These are phyloP conservation scores for Leccinum boreale DNA, from an alignment of 768 basidiomycete species.

Conservation along the genomic window DNA sequence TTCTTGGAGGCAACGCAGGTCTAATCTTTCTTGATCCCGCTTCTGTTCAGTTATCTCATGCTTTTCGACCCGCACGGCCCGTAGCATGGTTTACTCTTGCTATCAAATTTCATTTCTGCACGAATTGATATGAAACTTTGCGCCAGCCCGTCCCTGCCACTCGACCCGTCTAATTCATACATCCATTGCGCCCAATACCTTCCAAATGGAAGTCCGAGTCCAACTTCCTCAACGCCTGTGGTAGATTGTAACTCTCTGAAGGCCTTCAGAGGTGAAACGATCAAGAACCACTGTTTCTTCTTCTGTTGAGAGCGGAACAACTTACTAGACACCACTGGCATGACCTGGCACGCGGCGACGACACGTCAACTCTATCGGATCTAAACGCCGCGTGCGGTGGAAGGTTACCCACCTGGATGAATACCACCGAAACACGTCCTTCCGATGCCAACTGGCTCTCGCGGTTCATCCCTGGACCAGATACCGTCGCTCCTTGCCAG, in stretches of 20 bases:
- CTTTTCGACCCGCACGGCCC: neutral
- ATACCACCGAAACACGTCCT: neutral
- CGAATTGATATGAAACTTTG: neutral
- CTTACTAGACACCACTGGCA: neutral
- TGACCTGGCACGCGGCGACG: neutral
- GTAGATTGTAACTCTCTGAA: neutral
- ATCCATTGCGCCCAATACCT: neutral
- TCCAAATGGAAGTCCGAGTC: conserved; percentile 4
- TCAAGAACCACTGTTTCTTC: neutral
- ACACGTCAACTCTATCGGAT: neutral
- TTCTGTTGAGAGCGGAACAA: neutral
- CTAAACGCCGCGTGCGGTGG: neutral
- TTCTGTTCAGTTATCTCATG: neutral
- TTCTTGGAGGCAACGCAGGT: neutral
- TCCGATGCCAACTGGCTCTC: neutral
- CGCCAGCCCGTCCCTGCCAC: neutral
- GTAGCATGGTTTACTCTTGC: neutral
- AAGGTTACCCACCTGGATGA: neutral
- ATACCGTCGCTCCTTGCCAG: neutral
- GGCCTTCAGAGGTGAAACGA: neutral
- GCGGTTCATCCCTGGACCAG: neutral
- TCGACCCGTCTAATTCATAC: neutral
- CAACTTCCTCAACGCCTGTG: neutral
- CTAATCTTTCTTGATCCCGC: neutral
- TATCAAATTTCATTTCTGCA: neutral